Conservation (phyloP, 495 filamentous ascomycete species). For the Neurospora tetrasperma region DNA sequence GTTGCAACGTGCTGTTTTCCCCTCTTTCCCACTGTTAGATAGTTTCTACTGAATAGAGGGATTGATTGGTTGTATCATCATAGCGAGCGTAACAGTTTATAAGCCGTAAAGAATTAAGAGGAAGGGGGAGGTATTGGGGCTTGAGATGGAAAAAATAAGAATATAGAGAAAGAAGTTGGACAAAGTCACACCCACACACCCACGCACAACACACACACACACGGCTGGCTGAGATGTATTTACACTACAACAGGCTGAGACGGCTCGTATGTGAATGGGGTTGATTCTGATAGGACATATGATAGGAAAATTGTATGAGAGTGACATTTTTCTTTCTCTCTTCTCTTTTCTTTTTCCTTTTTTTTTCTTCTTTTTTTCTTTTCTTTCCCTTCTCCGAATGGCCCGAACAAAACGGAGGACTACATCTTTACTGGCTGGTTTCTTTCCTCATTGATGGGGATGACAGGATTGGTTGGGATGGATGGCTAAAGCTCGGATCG, state of each 20-base stretch:
- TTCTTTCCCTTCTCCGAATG: neutral
- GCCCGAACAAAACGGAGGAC: neutral
- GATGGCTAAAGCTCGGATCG: neutral
- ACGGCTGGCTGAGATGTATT: neutral
- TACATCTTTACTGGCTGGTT: neutral
- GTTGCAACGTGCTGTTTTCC: neutral
- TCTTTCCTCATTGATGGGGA: neutral
- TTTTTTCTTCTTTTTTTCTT: too few species aligned
- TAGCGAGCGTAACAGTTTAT: neutral
- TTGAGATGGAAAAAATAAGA: too few species aligned
- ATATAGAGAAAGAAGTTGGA: neutral
- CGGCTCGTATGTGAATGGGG: neutral
- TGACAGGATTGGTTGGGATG: neutral
- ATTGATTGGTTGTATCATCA: too few species aligned
- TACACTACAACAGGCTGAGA: neutral
- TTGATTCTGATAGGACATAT: too few species aligned
- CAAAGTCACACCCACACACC: neutral
- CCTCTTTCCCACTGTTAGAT: neutral
- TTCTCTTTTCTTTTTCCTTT: neutral
- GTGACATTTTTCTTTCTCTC: neutral
- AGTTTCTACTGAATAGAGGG: neutral
- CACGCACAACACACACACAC: neutral
- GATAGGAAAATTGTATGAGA: neutral
- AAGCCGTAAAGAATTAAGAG: neutral
- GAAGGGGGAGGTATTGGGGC: too few species aligned